Base-by-base conservation (phyloP, 331 rosid genomes). In the Quercus lobata region DNA sequence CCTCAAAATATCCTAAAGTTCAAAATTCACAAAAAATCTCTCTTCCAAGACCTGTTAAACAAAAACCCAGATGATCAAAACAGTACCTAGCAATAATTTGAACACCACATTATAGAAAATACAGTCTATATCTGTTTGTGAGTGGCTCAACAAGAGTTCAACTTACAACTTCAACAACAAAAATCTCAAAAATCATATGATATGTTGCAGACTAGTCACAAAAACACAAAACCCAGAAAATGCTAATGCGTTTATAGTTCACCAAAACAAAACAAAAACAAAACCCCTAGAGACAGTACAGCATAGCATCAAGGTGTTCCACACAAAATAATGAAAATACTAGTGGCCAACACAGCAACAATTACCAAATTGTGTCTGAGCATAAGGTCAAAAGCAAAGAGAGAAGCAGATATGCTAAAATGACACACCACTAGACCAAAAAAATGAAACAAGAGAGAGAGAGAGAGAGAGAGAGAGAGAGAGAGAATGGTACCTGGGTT, bases 1-100 rank as follows among this genome's bases (percentile, higher is more conserved):
- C 82, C 80, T 19, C 61, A 79, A 46, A 79, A 76, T 60, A 70
- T 73, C 71, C 77, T 68, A 86, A 82, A 85, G 49, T 46, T 69
- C 78, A 71, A 73, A 74, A 53, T 65, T 68, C n/a, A 78, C 79
- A 80, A 74, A 55, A 82, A 88, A 79, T 75, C 49, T 79, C 72
- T 83, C 84, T 75, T 77, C 71, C 76, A 86, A 71, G 4, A 84
- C 92, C 97, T 92, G 89, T 27, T 60, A 17, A 6, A 74, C 7
- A 24, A 80, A 63, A 78, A 74, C 27, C 69, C 65, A 35, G 41
- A n/a, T 15, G 35, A 63, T 66, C 16, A 76, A 53, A 32, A 44
- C 72, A 29, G 18, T 35, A 62, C 56, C 69, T 18, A 8, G 15
- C 81, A 73, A 73, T 19, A 19, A 72, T 81, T 34, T 11, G 72